Evolutionary conservation across 1,284 basidiomycete genomes (phyloP), one percentile per base, ranked within the genome.

Genomic region (Cutaneotrichosporon mucoides): DNA sequence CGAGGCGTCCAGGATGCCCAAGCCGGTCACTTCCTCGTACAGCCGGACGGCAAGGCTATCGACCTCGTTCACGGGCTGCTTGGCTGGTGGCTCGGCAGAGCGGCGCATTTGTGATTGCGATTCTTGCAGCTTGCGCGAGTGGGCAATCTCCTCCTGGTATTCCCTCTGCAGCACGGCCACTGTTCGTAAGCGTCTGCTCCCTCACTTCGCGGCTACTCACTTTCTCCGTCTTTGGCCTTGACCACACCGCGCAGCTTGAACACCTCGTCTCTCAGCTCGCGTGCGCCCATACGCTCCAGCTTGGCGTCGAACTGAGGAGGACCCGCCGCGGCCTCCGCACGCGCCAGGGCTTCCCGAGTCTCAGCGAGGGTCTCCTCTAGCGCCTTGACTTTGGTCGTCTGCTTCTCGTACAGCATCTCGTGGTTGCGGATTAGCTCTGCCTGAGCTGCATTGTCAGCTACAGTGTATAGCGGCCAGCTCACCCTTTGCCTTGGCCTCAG

Each of bases 21-120:
- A 57, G 36, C 75, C 68, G 4, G 73, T 74, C 43, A 78, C 40
- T 50, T 79, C 76, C 58, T 77, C 76, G 59, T 78, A 79, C 16
- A 77, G 66, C 41, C 66, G 58, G 13, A 79, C 38, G 13, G 59
- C 53, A 4, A 41, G 41, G 11, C 49, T 35, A 45, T 63, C 53
- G 52, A 57, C 57, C 35, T 60, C 61, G n/a, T 50, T 47, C 36
- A 49, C 52, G 11, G 56, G 57, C 3, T 7, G 36, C 4, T 43
- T 42, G 33, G 52, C 52, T 34, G 34, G 33, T 5, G 46, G 38
- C 11, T 24, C 38, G 3, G 38, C 16, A 37, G 53, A 43, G 40
- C 46, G 24, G 49, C 47, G 10, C 62, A 62, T n/a, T 34, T 66
- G 24, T 24, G 24, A 24, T 24, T 24, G 24, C 24, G 24, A 24